Evolutionary conservation across 2,329 filamentous ascomycete genomes (phyloP), one percentile per base, ranked within the genome.

Genomic region (Cercospora sesami): DNA sequence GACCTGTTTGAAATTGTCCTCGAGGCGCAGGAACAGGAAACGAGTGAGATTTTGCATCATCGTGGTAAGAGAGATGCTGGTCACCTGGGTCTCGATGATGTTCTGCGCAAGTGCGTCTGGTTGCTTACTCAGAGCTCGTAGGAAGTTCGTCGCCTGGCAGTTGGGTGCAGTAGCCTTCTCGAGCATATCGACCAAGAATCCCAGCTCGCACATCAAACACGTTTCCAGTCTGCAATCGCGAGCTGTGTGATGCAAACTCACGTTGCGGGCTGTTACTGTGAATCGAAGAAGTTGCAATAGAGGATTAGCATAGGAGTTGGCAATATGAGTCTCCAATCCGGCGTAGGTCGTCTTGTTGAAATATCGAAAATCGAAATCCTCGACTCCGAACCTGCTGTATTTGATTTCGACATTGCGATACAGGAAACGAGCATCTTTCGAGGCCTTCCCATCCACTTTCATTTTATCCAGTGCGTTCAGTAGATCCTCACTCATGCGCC

Each of bases 301-400:
- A 0, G 95, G 87, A 74, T 99, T 99, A 65, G 94, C 92, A 76
- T 98, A 99, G 1, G 94, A 97, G 78, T 99, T 98, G 51, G 93
- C 88, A 69, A 99, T 97, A 78, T 99, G 94, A 57, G 92, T 99
- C 79, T 99, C 94, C 45, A 99, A 83, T 0, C 95, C 95, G 9
- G 95, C 97, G 77, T 93, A 97, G 26, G 83, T 85, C 1, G 96
- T 98, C 78, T 92, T 93, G 80, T 99, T 99, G 84, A 96, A 99
- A 79, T 92, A 98, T 66, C 92, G 91, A 80, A 99, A 99, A 79
- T 99, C 95, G 78, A 99, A 99, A 79, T 99, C 96, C 75, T 98
- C 94, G n/a, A 99, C 93, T 21, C 95, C 95, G 79, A 97, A 99
- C 78, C 93, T 96, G 84, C 94, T 97, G 83, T 98, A 99, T 78